Base-by-base conservation (phyloP, 257 asterid species). In the Nicotiana otophora region DNA sequence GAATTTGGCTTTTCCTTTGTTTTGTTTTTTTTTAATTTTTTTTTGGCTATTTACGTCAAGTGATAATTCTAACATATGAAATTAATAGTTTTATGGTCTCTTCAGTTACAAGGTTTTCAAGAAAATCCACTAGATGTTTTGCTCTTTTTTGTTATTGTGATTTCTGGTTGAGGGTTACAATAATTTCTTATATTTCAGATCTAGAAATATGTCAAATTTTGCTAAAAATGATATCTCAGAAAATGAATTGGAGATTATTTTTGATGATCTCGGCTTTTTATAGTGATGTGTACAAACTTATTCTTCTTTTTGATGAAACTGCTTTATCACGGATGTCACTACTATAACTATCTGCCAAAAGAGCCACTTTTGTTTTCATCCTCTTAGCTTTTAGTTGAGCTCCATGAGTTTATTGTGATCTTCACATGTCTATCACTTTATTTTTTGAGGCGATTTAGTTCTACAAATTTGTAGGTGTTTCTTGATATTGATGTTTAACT, bases 341-440 rank as follows among this genome's bases (percentile, higher is more conserved):
- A 17, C 61, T 75, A 39, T 39, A 33, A 2, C 11, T 72, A 20
- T 58, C 42, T 33, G 54, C 69, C 61, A 33, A 66, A n/a, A 81
- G 75, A 54, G 55, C 12, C 31, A 31, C 51, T 30, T 28, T 63
- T 33, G 30, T 58, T 20, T 14, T 39, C 2, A 23, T 66, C 61
- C 39, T 65, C 46, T 39, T 55, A 28, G 57, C 64, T 87, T 85
- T 82, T 30, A 67, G 81, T 80, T 82, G 80, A 84, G 82, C 55
- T 83, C 85, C 87, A 85, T 83, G 84, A 80, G 84, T 51, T 82
- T 78, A 46, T 55, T 81, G 89, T 84, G 84, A 82, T 68, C 74
- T 79, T 79, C 82, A 79, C 70, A 58, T 79, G 67, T 36, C 74
- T 60, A 0, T 34, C 33, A 33, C 42, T 33, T 57, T 17, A 19